Percentiles rank a stretch among this genome's conserved stretches.
Evolutionary conservation across 441 rosid genomes (phyloP).

Genomic region (Croton setiger): DNA sequence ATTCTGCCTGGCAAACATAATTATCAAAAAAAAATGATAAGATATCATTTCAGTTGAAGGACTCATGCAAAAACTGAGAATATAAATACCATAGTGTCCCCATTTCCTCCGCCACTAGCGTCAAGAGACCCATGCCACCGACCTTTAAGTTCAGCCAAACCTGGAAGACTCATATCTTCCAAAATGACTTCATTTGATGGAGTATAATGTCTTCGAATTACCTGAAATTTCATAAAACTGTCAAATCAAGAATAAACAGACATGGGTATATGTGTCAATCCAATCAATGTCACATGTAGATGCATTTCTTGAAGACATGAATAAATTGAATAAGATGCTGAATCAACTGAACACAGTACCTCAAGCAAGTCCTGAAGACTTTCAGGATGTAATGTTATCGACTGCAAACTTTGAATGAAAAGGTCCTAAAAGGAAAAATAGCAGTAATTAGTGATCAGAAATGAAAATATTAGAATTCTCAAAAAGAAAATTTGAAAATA

Average conservation of each 20-base stretch:
- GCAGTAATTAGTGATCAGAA: constrained; percentile 19
- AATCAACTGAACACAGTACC: constrained; percentile 43
- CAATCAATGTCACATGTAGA: constrained; percentile 5
- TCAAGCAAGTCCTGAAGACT: constrained; percentile 81
- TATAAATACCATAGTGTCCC: constrained; percentile 82
- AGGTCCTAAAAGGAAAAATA: constrained; percentile 61
- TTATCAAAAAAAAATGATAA: neutral
- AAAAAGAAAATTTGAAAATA: neutral
- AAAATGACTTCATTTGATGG: constrained; percentile 67
- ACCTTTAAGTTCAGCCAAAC: constrained; percentile 93
- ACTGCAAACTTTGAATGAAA: constrained; percentile 91
- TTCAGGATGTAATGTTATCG: constrained; percentile 72
- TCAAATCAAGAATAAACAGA: constrained; percentile 15
- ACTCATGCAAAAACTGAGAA: constrained; percentile 18
- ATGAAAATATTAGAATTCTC: neutral
- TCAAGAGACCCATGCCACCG: constrained; percentile 96
- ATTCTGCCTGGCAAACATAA: constrained; percentile 69
- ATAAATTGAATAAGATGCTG: neutral
- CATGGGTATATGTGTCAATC: neutral
- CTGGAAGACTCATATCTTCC: constrained; percentile 86
- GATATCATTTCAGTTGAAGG: constrained; percentile 7
- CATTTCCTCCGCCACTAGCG: constrained; percentile 99
- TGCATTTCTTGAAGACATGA: constrained; percentile 13
- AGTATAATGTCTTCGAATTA: constrained; percentile 62
- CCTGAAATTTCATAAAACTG: constrained; percentile 44